Evolutionary conservation across 257 asterid genomes (phyloP).

Genomic region (Salvia hispanica): DNA sequence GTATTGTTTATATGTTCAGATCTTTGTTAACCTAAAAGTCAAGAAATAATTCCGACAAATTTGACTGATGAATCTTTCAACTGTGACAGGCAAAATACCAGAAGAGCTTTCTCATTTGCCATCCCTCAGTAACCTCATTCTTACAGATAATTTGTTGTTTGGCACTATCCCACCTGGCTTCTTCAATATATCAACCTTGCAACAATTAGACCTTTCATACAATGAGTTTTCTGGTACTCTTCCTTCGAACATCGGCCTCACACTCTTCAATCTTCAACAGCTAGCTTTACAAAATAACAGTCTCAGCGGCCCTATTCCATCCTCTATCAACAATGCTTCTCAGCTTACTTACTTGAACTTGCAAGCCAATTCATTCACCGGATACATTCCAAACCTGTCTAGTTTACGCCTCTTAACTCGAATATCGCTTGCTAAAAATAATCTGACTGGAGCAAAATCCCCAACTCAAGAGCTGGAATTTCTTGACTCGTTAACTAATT

Average conservation of each 20-base stretch:
- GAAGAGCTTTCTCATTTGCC: too few species aligned
- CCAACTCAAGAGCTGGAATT: not conserved
- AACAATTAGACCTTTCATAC: not conserved
- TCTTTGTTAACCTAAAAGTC: too few species aligned
- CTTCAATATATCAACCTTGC: conserved; percentile 16
- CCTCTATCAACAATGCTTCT: conserved; percentile 30
- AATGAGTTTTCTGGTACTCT: too few species aligned
- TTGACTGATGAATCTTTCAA: too few species aligned
- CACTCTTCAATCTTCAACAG: too few species aligned
- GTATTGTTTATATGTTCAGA: too few species aligned
- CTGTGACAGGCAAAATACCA: too few species aligned
- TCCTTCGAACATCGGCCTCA: too few species aligned
- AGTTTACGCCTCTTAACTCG: conserved; percentile 25
- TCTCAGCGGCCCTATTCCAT: conserved; percentile 22
- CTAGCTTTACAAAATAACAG: conserved; percentile 21
- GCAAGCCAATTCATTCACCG: not conserved
- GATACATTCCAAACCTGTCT: conserved; percentile 35
- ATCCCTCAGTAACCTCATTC: not conserved
- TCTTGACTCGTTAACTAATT: conserved; percentile 24
- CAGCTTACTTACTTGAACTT: not conserved
- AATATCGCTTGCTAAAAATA: conserved; percentile 28
- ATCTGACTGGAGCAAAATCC: conserved; percentile 27
- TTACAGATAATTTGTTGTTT: not conserved
- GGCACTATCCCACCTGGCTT: conserved; percentile 15
- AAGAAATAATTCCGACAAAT: too few species aligned